Evolutionary conservation across 257 asterid species (phyloP).

Genomic region (Cinchona pubescens): DNA sequence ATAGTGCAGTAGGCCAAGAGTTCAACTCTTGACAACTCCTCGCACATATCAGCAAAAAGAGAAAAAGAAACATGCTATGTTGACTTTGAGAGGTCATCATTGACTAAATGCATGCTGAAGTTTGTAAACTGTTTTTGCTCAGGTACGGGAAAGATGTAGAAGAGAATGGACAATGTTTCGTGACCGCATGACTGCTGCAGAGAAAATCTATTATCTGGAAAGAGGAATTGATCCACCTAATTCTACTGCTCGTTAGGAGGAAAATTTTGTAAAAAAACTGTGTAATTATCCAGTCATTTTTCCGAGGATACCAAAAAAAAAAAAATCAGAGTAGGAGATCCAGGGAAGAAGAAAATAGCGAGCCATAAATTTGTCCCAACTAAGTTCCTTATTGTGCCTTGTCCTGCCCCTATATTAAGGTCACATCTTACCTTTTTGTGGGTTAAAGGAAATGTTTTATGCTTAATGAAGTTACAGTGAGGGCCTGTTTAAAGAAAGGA

Average conservation of each 20-base stretch:
- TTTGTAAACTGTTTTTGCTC: neutral
- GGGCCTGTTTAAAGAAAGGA: neutral
- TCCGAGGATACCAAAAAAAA: slow-evolving; percentile 8
- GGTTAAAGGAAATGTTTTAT: neutral
- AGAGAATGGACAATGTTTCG: slow-evolving; percentile 80
- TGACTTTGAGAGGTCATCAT: neutral
- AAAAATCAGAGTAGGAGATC: neutral
- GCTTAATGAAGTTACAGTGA: neutral
- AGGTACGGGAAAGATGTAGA: slow-evolving; percentile 86
- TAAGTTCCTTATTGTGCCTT: neutral
- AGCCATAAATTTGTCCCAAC: neutral
- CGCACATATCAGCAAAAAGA: neutral
- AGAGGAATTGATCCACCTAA: slow-evolving; percentile 68
- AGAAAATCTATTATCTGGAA: slow-evolving; percentile 57
- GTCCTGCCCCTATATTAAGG: neutral
- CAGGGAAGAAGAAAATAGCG: neutral
- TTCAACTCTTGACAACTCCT: neutral
- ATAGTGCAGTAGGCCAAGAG: neutral
- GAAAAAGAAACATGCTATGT: neutral
- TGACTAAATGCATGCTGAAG: neutral
- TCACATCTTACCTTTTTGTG: neutral
- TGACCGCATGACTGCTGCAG: slow-evolving; percentile 68
- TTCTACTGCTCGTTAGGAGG: slow-evolving; percentile 45
- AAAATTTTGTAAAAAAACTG: neutral
- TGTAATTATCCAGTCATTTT: slow-evolving; percentile 12